Base-by-base conservation (phyloP, 352 stramenopile species). In the Phytopythium cucurbitacearum region DNA sequence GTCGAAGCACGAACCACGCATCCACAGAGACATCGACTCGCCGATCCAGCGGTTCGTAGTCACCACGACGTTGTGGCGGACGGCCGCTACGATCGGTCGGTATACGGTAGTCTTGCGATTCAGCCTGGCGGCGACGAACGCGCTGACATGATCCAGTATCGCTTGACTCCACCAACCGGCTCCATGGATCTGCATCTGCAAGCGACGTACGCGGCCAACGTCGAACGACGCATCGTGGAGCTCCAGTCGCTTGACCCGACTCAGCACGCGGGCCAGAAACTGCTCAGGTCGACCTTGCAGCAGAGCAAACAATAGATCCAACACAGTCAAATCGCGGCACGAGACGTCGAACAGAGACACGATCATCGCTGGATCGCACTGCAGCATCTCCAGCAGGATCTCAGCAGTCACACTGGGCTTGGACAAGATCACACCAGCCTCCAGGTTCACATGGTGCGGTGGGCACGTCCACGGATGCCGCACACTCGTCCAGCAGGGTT, bases 401-500 rank as follows among this genome's bases (percentile, higher is more conserved):
- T 53, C 36, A 0, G 36, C 37, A 7, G 32, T 28, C 16, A 36
- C 48, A 10, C 48, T 53, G 4, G 37, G n/a, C 16, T 53, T 45
- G 13, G 37, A 43, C 5, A 45, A 16, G n/a, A 38, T 38, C 28
- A 43, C 28, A 8, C 37, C 15, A 8, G 37, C 1, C 36, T 53
- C 37, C 10, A 46, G 5, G 10, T 2, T 5, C 15, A 7, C 3
- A 0, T 12, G n/a, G 8, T 13, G 48, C 21, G 36, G 10, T 7
- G 48, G 48, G 6, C 48, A 53, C 15, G 36, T 53, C 36, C 48
- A 46, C 8, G 48, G 48, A 16, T 53, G 48, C 48, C 35, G 37
- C n/a, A 12, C 36, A 45, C 36, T 53, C 15, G 45, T 28, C 48
- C 48, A 53, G 48, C 48, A 53, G 16, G 48, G 48, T 36, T 53